Evolutionary conservation across 768 basidiomycete species (phyloP), one percentile per base, ranked within the genome.

Genomic region (Phallus indusiatus): DNA sequence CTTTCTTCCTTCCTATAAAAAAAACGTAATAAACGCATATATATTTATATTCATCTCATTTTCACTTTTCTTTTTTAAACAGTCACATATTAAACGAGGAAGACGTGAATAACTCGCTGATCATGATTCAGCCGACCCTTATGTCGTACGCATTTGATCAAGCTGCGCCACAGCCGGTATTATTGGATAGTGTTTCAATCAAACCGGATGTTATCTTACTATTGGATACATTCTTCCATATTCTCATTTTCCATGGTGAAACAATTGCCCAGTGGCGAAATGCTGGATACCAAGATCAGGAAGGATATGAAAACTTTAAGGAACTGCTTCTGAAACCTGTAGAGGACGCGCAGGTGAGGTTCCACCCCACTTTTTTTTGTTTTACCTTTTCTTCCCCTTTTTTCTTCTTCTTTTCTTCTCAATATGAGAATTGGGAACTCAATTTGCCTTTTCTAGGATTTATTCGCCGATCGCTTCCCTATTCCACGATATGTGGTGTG

Each of bases 171-270:
- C 90, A 94, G 65, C 96, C 96, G 17, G 95, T 98, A 34, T 78
- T 99, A 18, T 84, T 99, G 34, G 96, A 99, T 75, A 94, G 91
- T 55, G 86, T 99, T 49, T 98, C 95, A 53, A 97, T 98, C 75
- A 94, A 95, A 72, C 89, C 90, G 48, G 96, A 98, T 67, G 92
- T 94, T 62, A 86, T 99, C 67, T 84, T 99, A 33, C 82, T 99
- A 10, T 86, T 99, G 56, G 96, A 99, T 68, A 98, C 95, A 1
- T 99, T 95, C 82, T 98, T 99, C 92, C 95, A 99, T 70, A 96
- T 98, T 65, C 86, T 98, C 66, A 98, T 99, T 72, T 98, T 96
- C 87, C 96, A 99, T 69, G 96, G 96, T 20, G 92, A 95, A 71
- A 90, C 92, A 20, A 81, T 99, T 52, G 94, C 96, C 0, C 88